A percentile compares a stretch with the other conserved stretches of the same genome.
Evolutionary conservation across 2,329 filamentous ascomycete genomes (phyloP).

Genomic region (Beauveria rudraprayagi): DNA sequence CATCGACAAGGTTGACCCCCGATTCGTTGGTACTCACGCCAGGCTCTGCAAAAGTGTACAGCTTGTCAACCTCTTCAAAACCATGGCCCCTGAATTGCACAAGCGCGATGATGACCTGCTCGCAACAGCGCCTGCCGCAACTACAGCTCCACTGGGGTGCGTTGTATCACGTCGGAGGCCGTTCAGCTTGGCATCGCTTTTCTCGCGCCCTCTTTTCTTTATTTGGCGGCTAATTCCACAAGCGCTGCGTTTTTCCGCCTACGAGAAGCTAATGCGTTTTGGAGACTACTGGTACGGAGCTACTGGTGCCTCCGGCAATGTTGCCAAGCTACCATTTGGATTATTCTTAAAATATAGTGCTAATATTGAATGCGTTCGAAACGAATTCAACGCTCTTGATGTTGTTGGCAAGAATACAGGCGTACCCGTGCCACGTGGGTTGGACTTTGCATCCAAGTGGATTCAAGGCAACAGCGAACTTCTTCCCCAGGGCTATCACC

Average conservation of each 20-base stretch:
- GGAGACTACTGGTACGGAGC: background rate
- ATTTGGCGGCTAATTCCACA: background rate
- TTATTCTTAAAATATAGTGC: background rate
- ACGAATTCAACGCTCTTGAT: background rate
- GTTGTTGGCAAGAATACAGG: background rate
- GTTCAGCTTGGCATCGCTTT: too few relatives aligned
- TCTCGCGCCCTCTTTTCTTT: background rate
- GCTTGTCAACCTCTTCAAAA: constrained; percentile 16
- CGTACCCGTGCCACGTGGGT: background rate
- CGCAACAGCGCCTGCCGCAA: too few relatives aligned
- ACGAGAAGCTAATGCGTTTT: background rate
- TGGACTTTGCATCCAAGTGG: background rate
- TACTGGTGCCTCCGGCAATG: background rate
- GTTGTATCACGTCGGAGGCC: too few relatives aligned
- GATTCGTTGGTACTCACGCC: constrained; percentile 23
- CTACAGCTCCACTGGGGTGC: too few relatives aligned
- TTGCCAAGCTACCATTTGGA: background rate
- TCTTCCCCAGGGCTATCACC: background rate
- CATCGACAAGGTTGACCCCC: constrained; percentile 20
- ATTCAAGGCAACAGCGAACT: background rate
- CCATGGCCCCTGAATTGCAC: constrained; percentile 4
- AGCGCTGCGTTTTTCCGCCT: background rate
- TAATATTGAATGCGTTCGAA: background rate
- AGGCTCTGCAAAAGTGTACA: background rate
- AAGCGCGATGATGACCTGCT: too few relatives aligned